Percentiles rank a stretch among this genome's conserved stretches.
These are phyloP conservation scores for Vigna reflexopilosa DNA, from an alignment of 306 rosid species.

Conservation along the genomic window DNA sequence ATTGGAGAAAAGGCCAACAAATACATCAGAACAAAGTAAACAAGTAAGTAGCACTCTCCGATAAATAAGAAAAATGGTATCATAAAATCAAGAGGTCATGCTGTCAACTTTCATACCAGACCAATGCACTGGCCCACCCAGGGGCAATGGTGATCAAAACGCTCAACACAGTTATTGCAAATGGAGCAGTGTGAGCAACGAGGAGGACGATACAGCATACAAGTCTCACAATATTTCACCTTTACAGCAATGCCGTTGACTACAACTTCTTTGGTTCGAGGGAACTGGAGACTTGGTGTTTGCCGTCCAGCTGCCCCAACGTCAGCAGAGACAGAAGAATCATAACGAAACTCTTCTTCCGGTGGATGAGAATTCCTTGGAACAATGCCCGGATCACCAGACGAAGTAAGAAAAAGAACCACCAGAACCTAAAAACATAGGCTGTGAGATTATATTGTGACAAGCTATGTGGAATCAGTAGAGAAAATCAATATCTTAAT, in stretches of 20 bases:
- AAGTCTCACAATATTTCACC: constrained; percentile 94
- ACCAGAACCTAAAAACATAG: constrained; percentile 75
- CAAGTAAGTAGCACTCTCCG: constrained; percentile 32
- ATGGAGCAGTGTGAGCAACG: constrained; percentile 98
- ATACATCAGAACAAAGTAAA: constrained; percentile 39
- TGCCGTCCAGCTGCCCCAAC: constrained; percentile 66
- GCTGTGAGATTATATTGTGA: constrained; percentile 50
- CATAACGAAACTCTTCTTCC: constrained; percentile 82
- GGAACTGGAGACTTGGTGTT: constrained; percentile 82
- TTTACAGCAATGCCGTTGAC: constrained; percentile 76
- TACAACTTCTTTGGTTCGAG: constrained; percentile 75
- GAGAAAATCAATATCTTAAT: neutral
- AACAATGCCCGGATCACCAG: constrained; percentile 93
- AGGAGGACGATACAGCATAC: constrained; percentile 96
- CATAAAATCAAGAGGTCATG: constrained; percentile 11
- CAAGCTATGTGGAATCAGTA: constrained; percentile 34
- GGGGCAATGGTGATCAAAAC: constrained; percentile 97
- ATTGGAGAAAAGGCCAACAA: constrained; percentile 35
- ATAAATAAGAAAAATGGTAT: constrained; percentile 13
- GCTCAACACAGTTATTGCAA: constrained; percentile 97
- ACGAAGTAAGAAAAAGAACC: constrained; percentile 91
- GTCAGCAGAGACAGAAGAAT: constrained; percentile 63
- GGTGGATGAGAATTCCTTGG: constrained; percentile 94
- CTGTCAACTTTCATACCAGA: constrained; percentile 64
- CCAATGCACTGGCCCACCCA: constrained; percentile 99